phyloP scores from a whole-genome alignment of 2,329 filamentous ascomycete species.

The Cladosporium sp. region DNA sequence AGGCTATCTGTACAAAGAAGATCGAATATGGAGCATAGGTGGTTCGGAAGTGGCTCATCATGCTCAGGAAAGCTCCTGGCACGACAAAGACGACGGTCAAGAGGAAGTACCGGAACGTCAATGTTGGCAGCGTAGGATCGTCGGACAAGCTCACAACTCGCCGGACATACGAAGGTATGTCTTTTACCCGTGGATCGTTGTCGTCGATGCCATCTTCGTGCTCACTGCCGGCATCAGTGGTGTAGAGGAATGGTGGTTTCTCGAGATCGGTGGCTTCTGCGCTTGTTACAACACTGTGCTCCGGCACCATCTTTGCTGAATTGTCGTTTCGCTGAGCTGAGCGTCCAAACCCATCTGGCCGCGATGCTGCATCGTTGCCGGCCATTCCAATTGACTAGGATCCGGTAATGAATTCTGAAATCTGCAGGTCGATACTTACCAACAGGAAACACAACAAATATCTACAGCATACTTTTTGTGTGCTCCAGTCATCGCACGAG shows the following conservation, averaged over 20 bases:
- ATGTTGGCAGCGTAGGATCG: slow-evolving; percentile 51
- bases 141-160: slow-evolving; percentile 56
- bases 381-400: neutral
- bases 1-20: slow-evolving; percentile 59
- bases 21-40: slow-evolving; percentile 55
- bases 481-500: neutral
- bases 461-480: neutral
- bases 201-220: slow-evolving; percentile 4
- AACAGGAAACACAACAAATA: neutral
- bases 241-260: slow-evolving; percentile 9
- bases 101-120: slow-evolving; percentile 59
- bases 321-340: neutral
- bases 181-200: slow-evolving; percentile 37
- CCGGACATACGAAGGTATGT: slow-evolving; percentile 54
- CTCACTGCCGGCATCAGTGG: neutral
- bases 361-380: neutral
- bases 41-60: slow-evolving; percentile 46
- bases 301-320: neutral
- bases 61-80: slow-evolving; percentile 55
- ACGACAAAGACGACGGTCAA: slow-evolving; percentile 53
- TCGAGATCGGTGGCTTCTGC: neutral
- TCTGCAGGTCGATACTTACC: neutral
- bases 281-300: neutral
- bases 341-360: neutral
- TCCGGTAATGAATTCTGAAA: too few relatives aligned